These are phyloP conservation scores for Corymbia calophylla DNA, from an alignment of 441 rosid species.

Conservation along the genomic window DNA sequence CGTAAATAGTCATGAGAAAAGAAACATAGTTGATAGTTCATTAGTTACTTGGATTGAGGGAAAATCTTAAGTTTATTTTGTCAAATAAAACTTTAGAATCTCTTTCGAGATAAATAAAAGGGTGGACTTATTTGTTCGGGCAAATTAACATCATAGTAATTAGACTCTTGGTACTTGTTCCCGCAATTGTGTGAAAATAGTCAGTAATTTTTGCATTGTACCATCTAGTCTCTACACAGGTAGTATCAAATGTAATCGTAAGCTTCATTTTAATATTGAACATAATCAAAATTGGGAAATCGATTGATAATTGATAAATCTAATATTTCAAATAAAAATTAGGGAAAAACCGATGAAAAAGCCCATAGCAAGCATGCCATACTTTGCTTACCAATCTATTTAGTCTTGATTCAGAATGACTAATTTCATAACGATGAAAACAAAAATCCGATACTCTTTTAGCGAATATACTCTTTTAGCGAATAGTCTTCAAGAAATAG, in stretches of 20 bases:
- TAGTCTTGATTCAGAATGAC: not conserved
- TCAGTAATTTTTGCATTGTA: not conserved
- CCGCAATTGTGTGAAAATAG: not conserved
- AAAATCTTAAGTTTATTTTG: not conserved
- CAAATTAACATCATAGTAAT: too few species aligned
- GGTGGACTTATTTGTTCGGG: accelerated
- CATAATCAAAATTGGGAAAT: not conserved
- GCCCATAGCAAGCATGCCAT: not conserved
- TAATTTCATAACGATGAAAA: accelerated
- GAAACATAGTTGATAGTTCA: accelerated
- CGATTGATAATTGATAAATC: not conserved
- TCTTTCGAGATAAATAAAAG: accelerated
- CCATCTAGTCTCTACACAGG: not conserved
- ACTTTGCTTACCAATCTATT: not conserved
- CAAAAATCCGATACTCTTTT: too few species aligned
- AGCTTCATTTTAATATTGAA: not conserved
- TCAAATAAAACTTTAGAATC: too few species aligned
- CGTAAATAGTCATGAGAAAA: not conserved
- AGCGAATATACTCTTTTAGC: not conserved
- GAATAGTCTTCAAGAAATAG: not conserved
- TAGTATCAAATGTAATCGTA: too few species aligned
- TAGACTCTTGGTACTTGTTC: not conserved
- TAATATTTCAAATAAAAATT: too few species aligned
- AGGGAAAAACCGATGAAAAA: not conserved
- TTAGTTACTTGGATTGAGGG: too few species aligned